Conservation (phyloP, 208 protist genomes). For the Wallacemonas sp. region DNA sequence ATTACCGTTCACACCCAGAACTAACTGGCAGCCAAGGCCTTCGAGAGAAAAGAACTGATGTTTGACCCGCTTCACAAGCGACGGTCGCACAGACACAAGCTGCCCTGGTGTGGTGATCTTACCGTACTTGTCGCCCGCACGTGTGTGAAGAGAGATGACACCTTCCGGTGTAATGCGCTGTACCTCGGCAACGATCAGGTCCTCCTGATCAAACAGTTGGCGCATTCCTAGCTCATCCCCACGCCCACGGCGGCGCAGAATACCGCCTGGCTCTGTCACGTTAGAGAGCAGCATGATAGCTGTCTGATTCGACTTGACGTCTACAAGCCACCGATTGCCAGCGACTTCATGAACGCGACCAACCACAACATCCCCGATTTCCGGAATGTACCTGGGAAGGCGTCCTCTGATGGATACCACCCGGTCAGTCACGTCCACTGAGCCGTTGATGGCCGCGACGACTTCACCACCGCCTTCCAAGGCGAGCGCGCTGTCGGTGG, state of each 20-base stretch:
- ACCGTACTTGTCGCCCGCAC: constrained; percentile 84
- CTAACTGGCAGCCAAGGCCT: constrained; percentile 26
- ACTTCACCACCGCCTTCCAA: constrained; percentile 80
- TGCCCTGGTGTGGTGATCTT: constrained; percentile 51
- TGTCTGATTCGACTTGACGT: constrained; percentile 91
- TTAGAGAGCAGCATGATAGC: constrained; percentile 95
- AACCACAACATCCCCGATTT: constrained; percentile 98
- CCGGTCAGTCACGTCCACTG: constrained; percentile 79
- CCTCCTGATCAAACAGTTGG: constrained; percentile 94
- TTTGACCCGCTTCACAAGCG: constrained; percentile 70
- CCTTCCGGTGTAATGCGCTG: constrained; percentile 92
- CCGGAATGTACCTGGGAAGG: constrained; percentile 87
- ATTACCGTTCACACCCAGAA: constrained; percentile 88
- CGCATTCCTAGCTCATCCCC: constrained; percentile 96
- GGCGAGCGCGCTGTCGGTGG: constrained; percentile 39
- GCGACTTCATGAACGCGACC: constrained; percentile 91
- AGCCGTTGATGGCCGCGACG: constrained; percentile 74
- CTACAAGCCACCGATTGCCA: constrained; percentile 95
- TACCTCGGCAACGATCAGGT: constrained; percentile 95
- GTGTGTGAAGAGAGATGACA: constrained; percentile 93
- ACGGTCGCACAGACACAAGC: constrained; percentile 62
- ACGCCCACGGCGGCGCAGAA: constrained; percentile 88
- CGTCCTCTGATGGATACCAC: constrained; percentile 84
- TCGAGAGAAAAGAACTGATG: constrained; percentile 75
- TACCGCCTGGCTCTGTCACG: constrained; percentile 97